These are phyloP conservation scores for Phytophthora crassamura DNA, from an alignment of 352 stramenopile species.

Conservation along the genomic window DNA sequence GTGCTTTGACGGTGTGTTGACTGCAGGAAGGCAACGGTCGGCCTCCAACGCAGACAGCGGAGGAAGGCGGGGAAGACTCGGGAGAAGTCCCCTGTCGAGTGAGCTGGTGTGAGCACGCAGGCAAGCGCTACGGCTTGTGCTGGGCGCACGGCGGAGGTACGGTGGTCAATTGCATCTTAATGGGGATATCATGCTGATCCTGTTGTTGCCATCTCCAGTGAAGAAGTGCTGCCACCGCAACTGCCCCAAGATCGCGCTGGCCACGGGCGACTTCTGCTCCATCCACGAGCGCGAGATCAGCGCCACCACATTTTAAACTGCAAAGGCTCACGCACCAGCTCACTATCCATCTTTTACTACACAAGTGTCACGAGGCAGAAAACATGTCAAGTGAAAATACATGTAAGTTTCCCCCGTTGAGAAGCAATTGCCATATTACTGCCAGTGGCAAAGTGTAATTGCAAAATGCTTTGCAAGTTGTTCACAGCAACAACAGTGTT, in stretches of 20 bases:
- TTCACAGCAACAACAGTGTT: too few species aligned
- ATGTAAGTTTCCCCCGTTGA: too few species aligned
- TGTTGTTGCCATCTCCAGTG: conserved; percentile 23
- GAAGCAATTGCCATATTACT: too few species aligned
- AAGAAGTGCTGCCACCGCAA: conserved; percentile 53
- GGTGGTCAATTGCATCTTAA: not conserved
- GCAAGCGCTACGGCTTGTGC: conserved; percentile 57
- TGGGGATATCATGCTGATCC: too few species aligned
- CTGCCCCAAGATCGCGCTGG: conserved; percentile 35
- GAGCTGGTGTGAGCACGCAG: conserved; percentile 49
- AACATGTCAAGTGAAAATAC: not conserved
- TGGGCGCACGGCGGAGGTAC: conserved; percentile 60
- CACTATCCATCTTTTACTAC: too few species aligned
- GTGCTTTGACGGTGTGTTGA: not conserved
- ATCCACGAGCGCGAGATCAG: conserved; percentile 39
- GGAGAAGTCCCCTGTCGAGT: conserved; percentile 40
- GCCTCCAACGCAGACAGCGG: not conserved
- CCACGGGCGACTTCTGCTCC: conserved; percentile 52
- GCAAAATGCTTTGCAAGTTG: too few species aligned
- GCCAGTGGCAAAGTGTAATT: too few species aligned
- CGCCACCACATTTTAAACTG: conserved; percentile 14
- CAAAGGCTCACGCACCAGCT: not conserved
- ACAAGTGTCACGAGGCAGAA: too few species aligned
- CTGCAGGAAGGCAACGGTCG: conserved; percentile 13
- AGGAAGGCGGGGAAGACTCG: conserved; percentile 1